phyloP scores from a whole-genome alignment of 495 filamentous ascomycete species.

The Penicillium steckii region DNA sequence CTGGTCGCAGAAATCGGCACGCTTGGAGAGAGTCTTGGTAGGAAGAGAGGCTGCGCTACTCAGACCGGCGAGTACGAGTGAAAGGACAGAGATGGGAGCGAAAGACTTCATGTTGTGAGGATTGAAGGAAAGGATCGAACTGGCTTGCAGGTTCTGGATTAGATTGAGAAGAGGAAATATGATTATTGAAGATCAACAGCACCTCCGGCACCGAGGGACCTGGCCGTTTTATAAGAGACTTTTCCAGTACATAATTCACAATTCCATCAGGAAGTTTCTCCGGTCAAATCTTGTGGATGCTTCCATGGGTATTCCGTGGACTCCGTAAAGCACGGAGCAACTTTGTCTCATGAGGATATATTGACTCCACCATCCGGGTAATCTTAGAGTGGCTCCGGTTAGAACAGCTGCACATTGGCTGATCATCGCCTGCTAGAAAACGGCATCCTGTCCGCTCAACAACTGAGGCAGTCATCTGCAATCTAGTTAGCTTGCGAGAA shows the following conservation, averaged over 20 bases:
- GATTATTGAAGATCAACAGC: background rate
- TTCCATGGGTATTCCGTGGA: too few species aligned
- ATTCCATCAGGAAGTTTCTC: background rate
- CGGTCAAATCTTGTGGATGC: background rate
- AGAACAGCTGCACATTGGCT: background rate
- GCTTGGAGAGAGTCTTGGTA: constrained; percentile 33
- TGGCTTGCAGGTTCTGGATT: background rate
- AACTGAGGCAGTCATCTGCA: background rate
- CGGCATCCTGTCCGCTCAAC: background rate
- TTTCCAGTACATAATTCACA: too few species aligned
- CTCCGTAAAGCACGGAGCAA: constrained; percentile 21
- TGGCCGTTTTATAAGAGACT: background rate
- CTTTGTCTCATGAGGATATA: constrained; percentile 17
- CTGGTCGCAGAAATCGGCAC: constrained; percentile 50
- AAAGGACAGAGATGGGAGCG: constrained; percentile 22
- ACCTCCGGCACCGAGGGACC: background rate
- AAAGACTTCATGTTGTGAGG: constrained; percentile 36
- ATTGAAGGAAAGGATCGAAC: background rate
- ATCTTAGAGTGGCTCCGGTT: background rate
- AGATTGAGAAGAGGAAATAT: background rate
- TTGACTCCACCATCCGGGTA: background rate
- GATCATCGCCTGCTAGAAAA: background rate
- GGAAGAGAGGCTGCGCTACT: constrained; percentile 34
- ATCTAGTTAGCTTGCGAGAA: background rate
- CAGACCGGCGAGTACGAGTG: constrained; percentile 29